These are phyloP conservation scores for Hypoxylon rubiginosum DNA, from an alignment of 2,329 filamentous ascomycete genomes.

Conservation along the genomic window DNA sequence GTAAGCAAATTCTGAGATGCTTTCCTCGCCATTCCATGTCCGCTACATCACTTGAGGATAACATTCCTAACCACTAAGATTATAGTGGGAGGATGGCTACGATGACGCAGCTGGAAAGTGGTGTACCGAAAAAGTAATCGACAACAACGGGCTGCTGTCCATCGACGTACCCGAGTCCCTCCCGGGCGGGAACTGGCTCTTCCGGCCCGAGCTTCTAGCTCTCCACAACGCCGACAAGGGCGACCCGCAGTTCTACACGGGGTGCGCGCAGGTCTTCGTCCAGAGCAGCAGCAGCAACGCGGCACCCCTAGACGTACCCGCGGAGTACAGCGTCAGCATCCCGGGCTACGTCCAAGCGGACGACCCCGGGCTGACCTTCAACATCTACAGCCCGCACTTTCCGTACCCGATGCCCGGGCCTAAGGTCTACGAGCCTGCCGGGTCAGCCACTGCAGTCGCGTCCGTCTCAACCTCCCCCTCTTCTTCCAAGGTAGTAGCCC, in stretches of 20 bases:
- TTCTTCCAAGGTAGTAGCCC: slow-evolving; percentile 40
- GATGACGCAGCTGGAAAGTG: slow-evolving; percentile 68
- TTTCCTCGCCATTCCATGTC: neutral
- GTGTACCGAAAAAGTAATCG: slow-evolving; percentile 78
- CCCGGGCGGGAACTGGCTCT: slow-evolving; percentile 76
- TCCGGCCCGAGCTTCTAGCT: slow-evolving; percentile 77
- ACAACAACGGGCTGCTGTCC: slow-evolving; percentile 73
- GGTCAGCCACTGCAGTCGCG: slow-evolving; percentile 26
- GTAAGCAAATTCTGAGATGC: slow-evolving; percentile 17
- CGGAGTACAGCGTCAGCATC: slow-evolving; percentile 69
- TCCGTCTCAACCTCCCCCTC: too few species aligned
- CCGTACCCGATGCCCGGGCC: slow-evolving; percentile 73
- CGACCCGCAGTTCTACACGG: slow-evolving; percentile 79
- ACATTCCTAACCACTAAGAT: slow-evolving; percentile 1
- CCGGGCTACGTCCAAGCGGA: slow-evolving; percentile 72
- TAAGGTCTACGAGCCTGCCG: slow-evolving; percentile 61
- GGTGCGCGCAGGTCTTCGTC: slow-evolving; percentile 79
- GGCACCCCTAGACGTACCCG: slow-evolving; percentile 62
- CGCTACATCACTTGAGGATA: neutral
- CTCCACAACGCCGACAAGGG: slow-evolving; percentile 72
- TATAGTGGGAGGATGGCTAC: slow-evolving; percentile 74
- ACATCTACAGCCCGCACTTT: slow-evolving; percentile 71
- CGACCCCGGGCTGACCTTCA: slow-evolving; percentile 70
- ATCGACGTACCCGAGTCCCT: slow-evolving; percentile 73
- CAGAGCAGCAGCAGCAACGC: slow-evolving; percentile 60